Evolutionary conservation across 2,329 filamentous ascomycete genomes (phyloP).

Genomic region (Macroventuria anomochaeta): DNA sequence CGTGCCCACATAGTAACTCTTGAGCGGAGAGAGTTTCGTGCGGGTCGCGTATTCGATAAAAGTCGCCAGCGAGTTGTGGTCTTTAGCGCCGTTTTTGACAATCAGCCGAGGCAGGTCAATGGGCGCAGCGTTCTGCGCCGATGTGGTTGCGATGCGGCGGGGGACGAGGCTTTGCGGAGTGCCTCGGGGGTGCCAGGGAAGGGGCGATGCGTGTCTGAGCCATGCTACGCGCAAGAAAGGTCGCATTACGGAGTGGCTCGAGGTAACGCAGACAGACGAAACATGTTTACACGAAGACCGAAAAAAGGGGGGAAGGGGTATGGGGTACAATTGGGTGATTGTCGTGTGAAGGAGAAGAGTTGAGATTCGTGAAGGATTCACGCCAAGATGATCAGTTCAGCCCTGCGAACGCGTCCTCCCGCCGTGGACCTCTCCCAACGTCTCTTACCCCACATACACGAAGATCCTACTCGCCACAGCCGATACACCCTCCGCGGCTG

Average conservation of each 20-base stretch:
- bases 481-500: neutral
- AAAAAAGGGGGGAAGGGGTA: neutral
- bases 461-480: neutral
- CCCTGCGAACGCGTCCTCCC: conserved; percentile 20
- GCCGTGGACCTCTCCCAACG: neutral
- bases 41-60: conserved; percentile 70
- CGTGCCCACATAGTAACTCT: conserved; percentile 73
- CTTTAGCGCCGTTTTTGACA: conserved; percentile 39
- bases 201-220: conserved; percentile 24
- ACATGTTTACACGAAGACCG: conserved; percentile 34
- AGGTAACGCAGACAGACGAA: neutral
- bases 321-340: neutral
- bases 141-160: conserved; percentile 39
- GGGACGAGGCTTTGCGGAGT: conserved; percentile 33
- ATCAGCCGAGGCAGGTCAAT: conserved; percentile 38
- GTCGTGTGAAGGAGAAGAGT: conserved; percentile 1
- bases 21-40: conserved; percentile 60
- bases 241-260: conserved; percentile 34
- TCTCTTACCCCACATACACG: conserved; percentile 1
- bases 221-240: conserved; percentile 32
- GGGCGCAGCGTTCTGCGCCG: conserved; percentile 29
- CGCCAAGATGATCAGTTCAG: conserved; percentile 31
- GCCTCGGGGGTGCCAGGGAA: conserved; percentile 31
- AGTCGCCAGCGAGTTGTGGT: conserved; percentile 68
- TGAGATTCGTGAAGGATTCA: conserved; percentile 29